A percentile compares a stretch with the other conserved stretches of the same genome.
phyloP scores from a whole-genome alignment of 352 stramenopile genomes.

The Saprolegnia parasitica region DNA sequence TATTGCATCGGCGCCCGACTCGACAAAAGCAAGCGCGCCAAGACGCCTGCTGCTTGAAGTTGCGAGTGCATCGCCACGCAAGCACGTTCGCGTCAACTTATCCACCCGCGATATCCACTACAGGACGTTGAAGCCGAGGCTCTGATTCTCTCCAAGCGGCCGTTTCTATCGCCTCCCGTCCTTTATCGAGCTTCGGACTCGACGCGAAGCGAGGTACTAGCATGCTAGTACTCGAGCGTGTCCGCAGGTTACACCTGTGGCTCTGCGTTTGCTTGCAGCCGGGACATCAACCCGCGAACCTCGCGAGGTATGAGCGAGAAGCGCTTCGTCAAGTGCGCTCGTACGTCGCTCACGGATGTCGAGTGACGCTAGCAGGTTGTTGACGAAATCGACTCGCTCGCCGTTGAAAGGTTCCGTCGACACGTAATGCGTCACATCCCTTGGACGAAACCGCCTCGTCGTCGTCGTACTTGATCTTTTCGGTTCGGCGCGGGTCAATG shows the following conservation, averaged over 20 bases:
- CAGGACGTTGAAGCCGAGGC: too few relatives aligned
- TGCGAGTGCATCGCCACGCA: neutral
- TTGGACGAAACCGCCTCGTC: neutral
- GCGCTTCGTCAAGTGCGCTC: too few relatives aligned
- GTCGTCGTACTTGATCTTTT: slow-evolving; percentile 17
- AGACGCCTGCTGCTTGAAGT: neutral
- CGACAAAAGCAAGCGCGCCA: too few relatives aligned
- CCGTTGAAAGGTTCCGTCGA: neutral
- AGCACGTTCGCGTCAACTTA: neutral
- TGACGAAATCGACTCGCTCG: neutral
- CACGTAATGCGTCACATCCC: neutral
- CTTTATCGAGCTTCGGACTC: too few relatives aligned
- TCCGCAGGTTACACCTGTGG: too few relatives aligned
- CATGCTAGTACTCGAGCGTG: too few relatives aligned
- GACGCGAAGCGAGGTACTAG: too few relatives aligned
- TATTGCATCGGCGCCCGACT: neutral
- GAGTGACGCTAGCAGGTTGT: neutral
- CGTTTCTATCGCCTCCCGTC: too few relatives aligned
- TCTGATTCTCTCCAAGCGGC: too few relatives aligned
- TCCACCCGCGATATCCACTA: neutral
- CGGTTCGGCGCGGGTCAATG: neutral
- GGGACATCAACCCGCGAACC: too few relatives aligned
- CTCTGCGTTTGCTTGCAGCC: too few relatives aligned
- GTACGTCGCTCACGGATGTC: neutral
- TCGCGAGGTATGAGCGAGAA: too few relatives aligned